A percentile compares a stretch with the other conserved stretches of the same genome.
Evolutionary conservation across 495 filamentous ascomycete species (phyloP).

Genomic region (Xylaria telfairii): DNA sequence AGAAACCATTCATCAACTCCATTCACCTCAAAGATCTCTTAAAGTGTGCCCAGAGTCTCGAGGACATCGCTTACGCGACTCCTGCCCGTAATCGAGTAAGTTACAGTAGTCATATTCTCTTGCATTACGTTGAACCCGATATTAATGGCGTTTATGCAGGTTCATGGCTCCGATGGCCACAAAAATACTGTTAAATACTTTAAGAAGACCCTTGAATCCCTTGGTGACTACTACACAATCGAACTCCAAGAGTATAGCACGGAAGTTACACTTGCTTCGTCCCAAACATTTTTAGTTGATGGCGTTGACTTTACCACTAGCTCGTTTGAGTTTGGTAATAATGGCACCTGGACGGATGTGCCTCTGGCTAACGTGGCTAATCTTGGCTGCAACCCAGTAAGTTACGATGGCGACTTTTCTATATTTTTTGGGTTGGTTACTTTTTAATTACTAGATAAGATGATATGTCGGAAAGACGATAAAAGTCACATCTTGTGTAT

Average conservation of each 20-base stretch:
- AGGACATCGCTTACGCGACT: constrained; percentile 46
- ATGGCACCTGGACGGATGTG: constrained; percentile 50
- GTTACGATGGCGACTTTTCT: constrained; percentile 3
- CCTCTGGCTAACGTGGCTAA: constrained; percentile 57
- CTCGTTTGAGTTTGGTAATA: constrained; percentile 50
- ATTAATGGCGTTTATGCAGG: constrained; percentile 51
- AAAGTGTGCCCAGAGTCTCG: constrained; percentile 51
- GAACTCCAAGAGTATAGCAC: constrained; percentile 62
- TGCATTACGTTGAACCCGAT: not conserved
- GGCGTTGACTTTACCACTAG: constrained; percentile 33
- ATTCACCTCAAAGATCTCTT: constrained; percentile 44
- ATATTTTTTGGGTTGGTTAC: not conserved
- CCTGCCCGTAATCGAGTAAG: constrained; percentile 36
- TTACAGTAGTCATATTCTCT: not conserved
- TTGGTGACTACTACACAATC: constrained; percentile 65
- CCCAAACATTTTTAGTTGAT: constrained; percentile 43
- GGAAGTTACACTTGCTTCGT: constrained; percentile 41
- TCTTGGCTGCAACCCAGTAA: constrained; percentile 58
- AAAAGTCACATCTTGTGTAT: not conserved
- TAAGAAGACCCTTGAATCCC: constrained; percentile 52
- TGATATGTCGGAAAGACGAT: not conserved
- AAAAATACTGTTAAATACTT: constrained; percentile 69
- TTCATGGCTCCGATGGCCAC: constrained; percentile 67
- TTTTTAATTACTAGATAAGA: not conserved
- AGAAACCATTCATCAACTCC: constrained; percentile 34